Evolutionary conservation across 495 filamentous ascomycete species (phyloP), one percentile per base, ranked within the genome.

Genomic region (Penicillium subrubescens): DNA sequence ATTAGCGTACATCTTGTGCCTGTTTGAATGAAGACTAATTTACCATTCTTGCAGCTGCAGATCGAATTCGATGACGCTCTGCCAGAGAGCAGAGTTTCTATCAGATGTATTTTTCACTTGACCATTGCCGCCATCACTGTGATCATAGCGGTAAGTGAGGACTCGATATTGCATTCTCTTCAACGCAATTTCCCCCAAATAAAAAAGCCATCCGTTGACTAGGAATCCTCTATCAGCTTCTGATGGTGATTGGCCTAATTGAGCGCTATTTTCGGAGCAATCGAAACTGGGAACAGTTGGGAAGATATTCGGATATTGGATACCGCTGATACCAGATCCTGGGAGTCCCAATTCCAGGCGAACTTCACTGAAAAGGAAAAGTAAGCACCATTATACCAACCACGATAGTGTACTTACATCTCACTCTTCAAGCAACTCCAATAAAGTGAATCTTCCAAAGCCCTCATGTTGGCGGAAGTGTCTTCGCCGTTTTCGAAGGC

Each of bases 21-120:
- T 10, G 25, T n/a, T 14, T 51, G 19, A 29, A 29, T 11, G 10
- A 25, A 11, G 46, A 51, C 25, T 5, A 23, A n/a, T 5, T 23
- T 51, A 51, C 46, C 46, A 51, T 51, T 51, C n/a, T 51, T 51
- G n/a, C n/a, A 51, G 46, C 46, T 51, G 46, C 10, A 51, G n/a
- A 19, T 51, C 46, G 19, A 51, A 51, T 51, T 51, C 46, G 46
- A 29, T 7, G 11, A 51, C 46, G 19, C 46, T 51, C 14, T 51
- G 19, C 25, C 46, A 23, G 19, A 51, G 46, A 51, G 46, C 19
- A 51, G 21, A 51, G 17, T 51, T 27, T 23, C 46, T 14, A 14
- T 51, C 46, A 14, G 46, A 1, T 23, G 10, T 11, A 11, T 29
- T 1, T 23, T 51, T 19, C 46, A 27, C 46, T 12, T n/a, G 46